A percentile compares a stretch with the other conserved stretches of the same genome.
phyloP scores from a whole-genome alignment of 495 filamentous ascomycete genomes.

The Aspergillus cavernicola region DNA sequence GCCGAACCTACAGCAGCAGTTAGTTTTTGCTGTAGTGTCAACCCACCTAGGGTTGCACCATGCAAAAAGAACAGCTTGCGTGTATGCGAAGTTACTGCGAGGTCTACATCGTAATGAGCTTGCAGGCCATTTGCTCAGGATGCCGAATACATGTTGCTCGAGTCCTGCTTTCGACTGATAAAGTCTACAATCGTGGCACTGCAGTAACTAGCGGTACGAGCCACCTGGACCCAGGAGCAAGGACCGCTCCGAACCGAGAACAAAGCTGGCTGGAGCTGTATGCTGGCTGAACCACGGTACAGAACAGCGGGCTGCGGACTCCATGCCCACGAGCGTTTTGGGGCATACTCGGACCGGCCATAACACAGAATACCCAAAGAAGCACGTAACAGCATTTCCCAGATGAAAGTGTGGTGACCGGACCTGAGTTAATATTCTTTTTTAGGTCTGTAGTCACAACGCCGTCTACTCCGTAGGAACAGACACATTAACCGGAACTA shows the following conservation, averaged over 20 bases:
- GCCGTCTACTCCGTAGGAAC: too few species aligned
- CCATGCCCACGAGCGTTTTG: neutral
- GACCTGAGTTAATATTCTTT: too few species aligned
- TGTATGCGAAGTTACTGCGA: neutral
- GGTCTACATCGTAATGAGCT: too few species aligned
- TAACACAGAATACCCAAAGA: neutral
- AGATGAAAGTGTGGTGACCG: neutral
- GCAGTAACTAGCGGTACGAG: neutral
- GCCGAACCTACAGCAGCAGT: too few species aligned
- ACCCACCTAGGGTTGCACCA: too few species aligned
- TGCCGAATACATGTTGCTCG: too few species aligned
- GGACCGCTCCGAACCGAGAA: conserved; percentile 2
- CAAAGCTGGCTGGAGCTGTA: neutral
- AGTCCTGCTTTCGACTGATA: too few species aligned
- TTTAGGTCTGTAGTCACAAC: too few species aligned
- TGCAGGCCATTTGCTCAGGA: too few species aligned
- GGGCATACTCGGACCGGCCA: neutral
- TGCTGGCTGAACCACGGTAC: neutral
- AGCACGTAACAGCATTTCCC: neutral
- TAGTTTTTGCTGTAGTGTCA: too few species aligned
- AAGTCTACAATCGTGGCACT: too few species aligned
- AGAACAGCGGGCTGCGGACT: neutral
- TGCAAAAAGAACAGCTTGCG: neutral
- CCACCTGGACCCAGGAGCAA: neutral
- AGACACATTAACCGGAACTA: too few species aligned